Base-by-base conservation (phyloP, 1,139 yeast genomes). In the Candida dubliniensis region DNA sequence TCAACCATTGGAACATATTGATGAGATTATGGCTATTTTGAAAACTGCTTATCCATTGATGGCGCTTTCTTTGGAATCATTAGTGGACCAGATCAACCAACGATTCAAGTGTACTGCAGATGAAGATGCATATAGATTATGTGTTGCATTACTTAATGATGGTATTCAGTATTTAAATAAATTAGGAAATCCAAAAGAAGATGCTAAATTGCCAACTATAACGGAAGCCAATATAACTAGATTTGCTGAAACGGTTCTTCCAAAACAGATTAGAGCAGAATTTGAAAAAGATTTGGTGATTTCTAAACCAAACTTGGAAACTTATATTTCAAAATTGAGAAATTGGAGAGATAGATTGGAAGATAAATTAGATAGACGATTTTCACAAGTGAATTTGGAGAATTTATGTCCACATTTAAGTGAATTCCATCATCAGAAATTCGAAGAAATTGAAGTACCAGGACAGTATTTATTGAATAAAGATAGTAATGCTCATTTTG, bases 381-480 rank as follows among this genome's bases (percentile, higher is more conserved):
- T 84, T 52, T 81, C 86, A 9, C 84, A 83, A 56, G 81, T 87
- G 38, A 87, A 90, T 54, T 70, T 95, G 55, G 99, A 95, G 64
- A 84, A 90, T 47, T 75, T 93, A 51, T 90, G 97, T 59, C 97
- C 98, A 25, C 98, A 91, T 55, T 74, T 95, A 61, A 87, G 96
- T 63, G 97, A 91, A 61, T 93, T 95, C 79, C 99, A 95, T 62
- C 96, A 93, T 62, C 99, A 93, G 63, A 91, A 90, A 67, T 95
- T 93, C 61, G 99, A 95, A 64, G 98, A 95, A 44, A 89, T 95
- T 49, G 99, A 95, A 63, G 84, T 95, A 46, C 99, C 99, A 0
- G 99, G 99, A 1, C 99, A 95, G 61, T 93, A 93, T 59, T 72
- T 91, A 57, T 67, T 84, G 64, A 84, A 86, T 61, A 86, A 84